A percentile compares a stretch with the other conserved stretches of the same genome.
Evolutionary conservation across 768 basidiomycete species (phyloP).

Genomic region (Asterophora parasitica): DNA sequence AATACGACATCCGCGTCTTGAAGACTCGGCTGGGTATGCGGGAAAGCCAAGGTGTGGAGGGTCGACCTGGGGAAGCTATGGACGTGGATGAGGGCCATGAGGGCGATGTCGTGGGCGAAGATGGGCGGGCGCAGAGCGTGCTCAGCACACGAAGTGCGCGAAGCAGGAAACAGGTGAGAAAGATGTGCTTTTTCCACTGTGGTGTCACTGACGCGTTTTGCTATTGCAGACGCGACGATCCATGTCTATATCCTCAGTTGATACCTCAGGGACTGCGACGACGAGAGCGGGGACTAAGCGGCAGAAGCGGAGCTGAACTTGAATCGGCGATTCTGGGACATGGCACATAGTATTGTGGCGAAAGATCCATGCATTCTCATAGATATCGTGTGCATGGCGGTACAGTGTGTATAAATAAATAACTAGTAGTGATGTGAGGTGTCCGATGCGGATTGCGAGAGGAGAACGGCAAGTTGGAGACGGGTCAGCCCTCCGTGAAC

Average conservation of each 20-base stretch:
- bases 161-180: conserved; percentile 56
- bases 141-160: conserved; percentile 55
- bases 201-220: conserved; percentile 2
- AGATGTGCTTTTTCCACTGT: background rate
- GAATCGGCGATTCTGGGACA: background rate
- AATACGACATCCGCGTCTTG: conserved; percentile 76
- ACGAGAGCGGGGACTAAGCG: conserved; percentile 52
- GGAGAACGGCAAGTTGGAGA: background rate
- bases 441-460: background rate
- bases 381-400: background rate
- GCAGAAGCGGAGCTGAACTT: conserved; percentile 45
- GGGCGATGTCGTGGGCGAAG: conserved; percentile 36
- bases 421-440: background rate
- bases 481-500: conserved; percentile 45
- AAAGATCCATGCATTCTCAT: background rate
- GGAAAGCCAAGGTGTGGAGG: conserved; percentile 38
- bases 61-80: conserved; percentile 34
- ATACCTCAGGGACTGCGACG: conserved; percentile 51
- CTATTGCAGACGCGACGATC: conserved; percentile 50
- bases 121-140: conserved; percentile 63
- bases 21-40: conserved; percentile 56
- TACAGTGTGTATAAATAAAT: conserved; percentile 6
- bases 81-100: conserved; percentile 45
- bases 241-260: conserved; percentile 71
- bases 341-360: background rate